Evolutionary conservation across 305 asterid species (phyloP).

Genomic region (Fraxinus baroniana): DNA sequence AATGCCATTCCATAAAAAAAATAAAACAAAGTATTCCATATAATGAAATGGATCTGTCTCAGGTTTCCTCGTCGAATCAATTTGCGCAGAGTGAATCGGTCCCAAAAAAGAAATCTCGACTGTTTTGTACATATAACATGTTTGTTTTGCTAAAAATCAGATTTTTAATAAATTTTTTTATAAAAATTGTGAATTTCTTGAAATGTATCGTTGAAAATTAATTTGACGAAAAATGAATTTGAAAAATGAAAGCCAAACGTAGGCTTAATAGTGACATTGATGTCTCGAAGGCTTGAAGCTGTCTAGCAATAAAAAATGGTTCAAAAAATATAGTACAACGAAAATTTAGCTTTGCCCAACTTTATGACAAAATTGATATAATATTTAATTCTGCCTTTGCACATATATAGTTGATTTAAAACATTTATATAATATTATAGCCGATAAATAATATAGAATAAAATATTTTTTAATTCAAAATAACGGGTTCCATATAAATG

Average conservation of each 20-base stretch:
- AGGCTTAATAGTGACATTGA: neutral
- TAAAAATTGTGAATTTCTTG: neutral
- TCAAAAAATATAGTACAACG: neutral
- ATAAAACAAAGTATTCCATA: too few relatives aligned
- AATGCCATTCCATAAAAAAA: neutral
- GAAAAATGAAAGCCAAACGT: neutral
- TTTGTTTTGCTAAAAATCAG: neutral
- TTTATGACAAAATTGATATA: neutral
- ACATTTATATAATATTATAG: too few relatives aligned
- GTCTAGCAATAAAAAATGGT: neutral
- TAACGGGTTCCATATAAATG: neutral
- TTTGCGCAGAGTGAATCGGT: neutral
- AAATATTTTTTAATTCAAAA: neutral
- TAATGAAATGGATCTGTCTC: neutral
- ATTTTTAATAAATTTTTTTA: too few relatives aligned
- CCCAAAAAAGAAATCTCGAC: neutral
- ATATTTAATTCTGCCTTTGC: neutral
- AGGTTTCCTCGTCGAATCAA: neutral
- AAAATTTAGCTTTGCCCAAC: neutral
- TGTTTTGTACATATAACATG: too few relatives aligned
- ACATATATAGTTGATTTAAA: neutral
- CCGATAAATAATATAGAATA: too few relatives aligned
- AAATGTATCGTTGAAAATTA: neutral
- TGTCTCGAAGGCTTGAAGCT: neutral
- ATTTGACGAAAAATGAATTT: neutral